Evolutionary conservation across 768 basidiomycete genomes (phyloP), one percentile per base, ranked within the genome.

Genomic region (Hygrocybe punicea): DNA sequence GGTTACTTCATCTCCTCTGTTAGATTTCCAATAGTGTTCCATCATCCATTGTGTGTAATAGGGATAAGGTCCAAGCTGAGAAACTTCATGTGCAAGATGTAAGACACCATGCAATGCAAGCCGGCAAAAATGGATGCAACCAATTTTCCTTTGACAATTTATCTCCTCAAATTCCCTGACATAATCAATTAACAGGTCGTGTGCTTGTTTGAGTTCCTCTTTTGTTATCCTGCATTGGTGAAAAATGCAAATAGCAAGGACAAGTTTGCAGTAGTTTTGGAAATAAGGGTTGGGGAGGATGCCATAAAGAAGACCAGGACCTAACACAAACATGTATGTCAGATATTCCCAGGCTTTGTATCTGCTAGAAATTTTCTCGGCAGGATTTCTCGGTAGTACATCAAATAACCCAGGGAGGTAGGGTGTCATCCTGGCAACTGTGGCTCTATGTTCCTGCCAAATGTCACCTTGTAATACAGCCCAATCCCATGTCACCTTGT

Each of bases 341-440:
- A 63, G 57, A 37, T 54, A 77, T 53, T 77, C 74, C 25, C 61
- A 64, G 1, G 73, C 73, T 45, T 76, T 76, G 57, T 76, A 78
- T 0, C 75, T 72, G 56, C 71, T 74, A 4, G 57, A 61, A 7
- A 29, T 8, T 29, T 76, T 29, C 29, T 29, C 29, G 8, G 29
- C 29, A 4, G 29, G 29, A 29, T 29, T 29, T 29, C 29, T 4
- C 69, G 69, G 70, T 11, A 66, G 63, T 0, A 55, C 47, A 42
- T 65, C 66, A 60, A 62, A 70, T 14, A 45, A 59, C 5, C 19
- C 17, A 37, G 58, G 58, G 13, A 59, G 24, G 33, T 48, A 59
- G 1, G 14, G 29, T 0, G 58, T 55, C 0, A 63, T 59, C 0
- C 2, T 6, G 0, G 53, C 61, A 1, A 68, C 58, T 6, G 23